phyloP scores from a whole-genome alignment of 73 alveolate genomes.

The Breviolum minutum region DNA sequence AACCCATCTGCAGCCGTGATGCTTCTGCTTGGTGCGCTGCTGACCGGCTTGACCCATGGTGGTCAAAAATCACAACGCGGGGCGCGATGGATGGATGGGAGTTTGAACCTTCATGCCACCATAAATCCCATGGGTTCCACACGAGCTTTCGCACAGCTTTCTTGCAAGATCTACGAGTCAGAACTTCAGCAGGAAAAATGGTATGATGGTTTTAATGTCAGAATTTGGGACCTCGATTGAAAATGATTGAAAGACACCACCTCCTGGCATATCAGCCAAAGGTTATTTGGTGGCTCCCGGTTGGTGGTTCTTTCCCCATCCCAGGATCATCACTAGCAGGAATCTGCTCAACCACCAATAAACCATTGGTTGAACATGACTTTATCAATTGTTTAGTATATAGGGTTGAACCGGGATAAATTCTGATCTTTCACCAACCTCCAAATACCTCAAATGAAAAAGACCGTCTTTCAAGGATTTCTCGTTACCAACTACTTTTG shows the following conservation, averaged over 20 bases:
- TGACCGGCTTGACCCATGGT: conserved; percentile 91
- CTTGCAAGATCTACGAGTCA: not conserved
- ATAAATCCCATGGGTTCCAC: too few species aligned
- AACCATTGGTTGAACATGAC: not conserved
- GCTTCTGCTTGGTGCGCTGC: conserved; percentile 87
- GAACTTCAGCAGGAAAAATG: not conserved
- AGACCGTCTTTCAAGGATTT: too few species aligned
- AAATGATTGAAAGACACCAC: not conserved
- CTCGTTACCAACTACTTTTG: too few species aligned
- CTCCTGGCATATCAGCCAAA: not conserved
- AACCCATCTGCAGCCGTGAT: not conserved
- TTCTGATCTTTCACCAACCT: too few species aligned
- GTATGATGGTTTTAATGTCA: not conserved
- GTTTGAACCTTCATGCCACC: not conserved
- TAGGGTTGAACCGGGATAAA: too few species aligned
- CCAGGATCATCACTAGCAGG: too few species aligned
- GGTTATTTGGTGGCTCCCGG: not conserved
- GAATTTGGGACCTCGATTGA: not conserved
- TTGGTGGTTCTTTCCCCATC: not conserved
- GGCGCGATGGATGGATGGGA: not conserved
- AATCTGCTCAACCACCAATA: too few species aligned
- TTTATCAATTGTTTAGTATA: too few species aligned
- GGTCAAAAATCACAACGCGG: not conserved
- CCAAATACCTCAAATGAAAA: too few species aligned
- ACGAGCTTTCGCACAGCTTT: too few species aligned